These are phyloP conservation scores for Staphylotrichum tortipilum DNA, from an alignment of 495 filamentous ascomycete species.

Conservation along the genomic window DNA sequence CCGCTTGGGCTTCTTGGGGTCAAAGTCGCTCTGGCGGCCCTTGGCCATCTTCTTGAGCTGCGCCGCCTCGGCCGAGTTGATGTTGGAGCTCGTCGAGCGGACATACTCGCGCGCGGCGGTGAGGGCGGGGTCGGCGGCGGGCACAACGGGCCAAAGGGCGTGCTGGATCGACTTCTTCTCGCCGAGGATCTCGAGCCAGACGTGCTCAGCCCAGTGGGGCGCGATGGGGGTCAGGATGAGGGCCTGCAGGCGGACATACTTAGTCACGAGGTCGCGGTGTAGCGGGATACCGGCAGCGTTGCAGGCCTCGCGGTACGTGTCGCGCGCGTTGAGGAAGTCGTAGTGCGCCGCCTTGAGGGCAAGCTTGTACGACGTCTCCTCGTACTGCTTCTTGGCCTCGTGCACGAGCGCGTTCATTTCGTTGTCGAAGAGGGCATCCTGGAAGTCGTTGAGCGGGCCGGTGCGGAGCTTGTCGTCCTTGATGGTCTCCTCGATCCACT, in stretches of 20 bases:
- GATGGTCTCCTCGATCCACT: slow-evolving; percentile 83
- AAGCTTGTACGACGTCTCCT: slow-evolving; percentile 75
- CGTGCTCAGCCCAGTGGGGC: slow-evolving; percentile 90
- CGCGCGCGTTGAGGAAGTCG: slow-evolving; percentile 77
- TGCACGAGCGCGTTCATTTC: slow-evolving; percentile 79
- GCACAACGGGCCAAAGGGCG: slow-evolving; percentile 64
- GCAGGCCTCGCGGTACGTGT: slow-evolving; percentile 80
- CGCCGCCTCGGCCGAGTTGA: slow-evolving; percentile 76
- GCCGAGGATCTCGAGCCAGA: slow-evolving; percentile 82
- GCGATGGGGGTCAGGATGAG: slow-evolving; percentile 54
- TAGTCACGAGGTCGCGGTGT: slow-evolving; percentile 64
- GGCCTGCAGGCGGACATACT: slow-evolving; percentile 77
- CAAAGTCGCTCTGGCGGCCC: slow-evolving; percentile 71
- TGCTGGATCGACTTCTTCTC: slow-evolving; percentile 70
- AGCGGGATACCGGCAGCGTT: slow-evolving; percentile 67
- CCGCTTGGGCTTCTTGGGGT: slow-evolving; percentile 83
- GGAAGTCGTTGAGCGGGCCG: slow-evolving; percentile 66
- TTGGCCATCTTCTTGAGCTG: slow-evolving; percentile 80
- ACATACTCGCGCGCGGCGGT: slow-evolving; percentile 76
- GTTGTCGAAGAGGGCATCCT: slow-evolving; percentile 86
- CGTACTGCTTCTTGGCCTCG: slow-evolving; percentile 69
- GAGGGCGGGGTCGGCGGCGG: slow-evolving; percentile 51
- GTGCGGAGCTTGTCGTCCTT: slow-evolving; percentile 65
- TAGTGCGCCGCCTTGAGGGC: slow-evolving; percentile 87
- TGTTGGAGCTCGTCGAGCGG: slow-evolving; percentile 60